These are phyloP conservation scores for Fusarium camptoceras DNA, from an alignment of 2,329 filamentous ascomycete species.

Conservation along the genomic window DNA sequence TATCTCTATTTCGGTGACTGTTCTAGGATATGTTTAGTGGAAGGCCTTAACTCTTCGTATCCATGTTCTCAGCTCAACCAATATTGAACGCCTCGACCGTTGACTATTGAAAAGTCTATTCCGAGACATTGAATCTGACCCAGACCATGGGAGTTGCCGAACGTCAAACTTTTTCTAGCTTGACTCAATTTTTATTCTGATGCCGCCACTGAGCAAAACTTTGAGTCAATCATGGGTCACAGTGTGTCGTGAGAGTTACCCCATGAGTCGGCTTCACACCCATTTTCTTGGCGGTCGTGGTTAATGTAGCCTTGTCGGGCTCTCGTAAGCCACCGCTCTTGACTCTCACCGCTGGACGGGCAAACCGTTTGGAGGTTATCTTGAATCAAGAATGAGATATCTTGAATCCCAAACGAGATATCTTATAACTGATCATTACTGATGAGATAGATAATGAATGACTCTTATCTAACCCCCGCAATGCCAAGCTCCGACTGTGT, in stretches of 20 bases:
- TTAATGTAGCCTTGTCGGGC: slow-evolving; percentile 19
- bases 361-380: not conserved
- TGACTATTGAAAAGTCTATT: slow-evolving; percentile 26
- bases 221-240: slow-evolving; percentile 34
- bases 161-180: not conserved
- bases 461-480: slow-evolving; percentile 20
- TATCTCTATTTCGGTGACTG: not conserved
- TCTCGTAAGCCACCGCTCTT: slow-evolving; percentile 37
- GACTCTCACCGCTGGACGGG: slow-evolving; percentile 10
- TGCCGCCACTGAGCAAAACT: slow-evolving; percentile 34
- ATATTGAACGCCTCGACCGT: not conserved
- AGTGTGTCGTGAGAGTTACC: slow-evolving; percentile 23
- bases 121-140: not conserved
- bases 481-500: slow-evolving; percentile 13
- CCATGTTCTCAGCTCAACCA: not conserved
- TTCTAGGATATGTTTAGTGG: not conserved
- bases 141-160: not conserved
- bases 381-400: slow-evolving; percentile 8
- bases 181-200: not conserved
- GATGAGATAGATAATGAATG: not conserved
- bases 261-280: not conserved
- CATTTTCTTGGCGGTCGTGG: not conserved
- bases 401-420: too few species aligned
- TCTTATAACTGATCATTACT: not conserved
- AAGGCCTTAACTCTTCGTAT: not conserved